These are phyloP conservation scores for Kandelia obovata DNA, from an alignment of 345 rosid genomes.

Conservation along the genomic window DNA sequence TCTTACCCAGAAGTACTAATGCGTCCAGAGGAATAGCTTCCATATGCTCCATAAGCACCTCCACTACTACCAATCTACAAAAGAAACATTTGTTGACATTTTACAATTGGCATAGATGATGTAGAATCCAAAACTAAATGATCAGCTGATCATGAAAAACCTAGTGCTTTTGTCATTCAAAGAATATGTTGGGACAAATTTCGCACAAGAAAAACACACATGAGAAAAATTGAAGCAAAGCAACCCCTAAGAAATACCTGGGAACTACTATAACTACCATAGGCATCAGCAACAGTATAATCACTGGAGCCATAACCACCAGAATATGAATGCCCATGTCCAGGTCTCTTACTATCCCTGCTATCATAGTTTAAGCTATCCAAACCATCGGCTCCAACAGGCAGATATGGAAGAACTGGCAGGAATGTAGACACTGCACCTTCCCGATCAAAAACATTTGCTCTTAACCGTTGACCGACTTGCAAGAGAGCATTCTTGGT, in stretches of 20 bases:
- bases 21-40: conserved; percentile 80
- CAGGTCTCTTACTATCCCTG: conserved; percentile 76
- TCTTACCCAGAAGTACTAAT: conserved; percentile 78
- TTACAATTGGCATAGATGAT: background rate
- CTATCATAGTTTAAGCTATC: conserved; percentile 51
- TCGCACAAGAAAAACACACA: background rate
- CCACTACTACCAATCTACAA: conserved; percentile 68
- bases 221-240: background rate
- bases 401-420: conserved; percentile 87
- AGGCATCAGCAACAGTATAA: conserved; percentile 46
- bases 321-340: conserved; percentile 68
- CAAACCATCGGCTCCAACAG: conserved; percentile 61
- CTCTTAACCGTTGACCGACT: conserved; percentile 74
- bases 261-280: conserved; percentile 72
- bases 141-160: background rate
- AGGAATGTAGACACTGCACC: conserved; percentile 67
- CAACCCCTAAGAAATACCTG: conserved; percentile 38
- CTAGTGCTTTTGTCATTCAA: background rate
- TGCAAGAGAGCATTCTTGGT: conserved; percentile 94
- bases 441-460: conserved; percentile 84
- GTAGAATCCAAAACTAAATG: background rate
- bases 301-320: conserved; percentile 74
- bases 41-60: conserved; percentile 78
- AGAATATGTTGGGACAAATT: too few species aligned
- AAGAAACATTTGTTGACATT: conserved; percentile 10